These are phyloP conservation scores for Coemansia sp. DNA, from an alignment of 192 early-diverging fungal genomes.

Conservation along the genomic window DNA sequence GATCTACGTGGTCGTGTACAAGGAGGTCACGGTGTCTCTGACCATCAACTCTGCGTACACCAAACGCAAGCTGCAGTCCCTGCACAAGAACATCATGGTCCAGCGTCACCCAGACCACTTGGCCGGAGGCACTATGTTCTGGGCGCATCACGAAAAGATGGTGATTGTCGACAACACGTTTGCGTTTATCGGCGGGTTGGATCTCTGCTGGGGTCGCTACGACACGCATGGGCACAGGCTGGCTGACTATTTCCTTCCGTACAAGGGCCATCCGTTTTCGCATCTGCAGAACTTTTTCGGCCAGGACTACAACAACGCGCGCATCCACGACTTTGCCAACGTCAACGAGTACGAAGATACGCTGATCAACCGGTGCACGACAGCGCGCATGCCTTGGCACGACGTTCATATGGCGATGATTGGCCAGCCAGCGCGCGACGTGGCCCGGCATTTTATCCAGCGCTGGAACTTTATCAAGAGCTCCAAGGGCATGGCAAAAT, in stretches of 20 bases:
- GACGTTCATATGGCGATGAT: conserved; percentile 78
- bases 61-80: conserved; percentile 65
- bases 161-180: conserved; percentile 74
- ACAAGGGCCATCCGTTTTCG: conserved; percentile 44
- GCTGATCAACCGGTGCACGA: conserved; percentile 54
- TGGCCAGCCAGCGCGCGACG: conserved; percentile 75
- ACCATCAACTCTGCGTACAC: conserved; percentile 72
- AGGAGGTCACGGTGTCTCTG: conserved; percentile 75
- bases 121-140: conserved; percentile 72
- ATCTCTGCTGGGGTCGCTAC: conserved; percentile 84
- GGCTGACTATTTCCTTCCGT: conserved; percentile 63
- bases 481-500: conserved; percentile 61
- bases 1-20: conserved; percentile 84
- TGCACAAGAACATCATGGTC: conserved; percentile 79
- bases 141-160: conserved; percentile 87
- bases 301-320: conserved; percentile 85
- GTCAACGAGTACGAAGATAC: conserved; percentile 57
- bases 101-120: conserved; percentile 79
- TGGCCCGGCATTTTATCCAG: conserved; percentile 81
- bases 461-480: conserved; percentile 88
- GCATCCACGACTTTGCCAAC: conserved; percentile 73
- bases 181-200: conserved; percentile 84
- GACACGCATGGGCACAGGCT: conserved; percentile 79
- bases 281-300: conserved; percentile 62
- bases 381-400: conserved; percentile 86